Evolutionary conservation across 768 basidiomycete genomes (phyloP), one percentile per base, ranked within the genome.

Genomic region (Amanita subjunquillea): DNA sequence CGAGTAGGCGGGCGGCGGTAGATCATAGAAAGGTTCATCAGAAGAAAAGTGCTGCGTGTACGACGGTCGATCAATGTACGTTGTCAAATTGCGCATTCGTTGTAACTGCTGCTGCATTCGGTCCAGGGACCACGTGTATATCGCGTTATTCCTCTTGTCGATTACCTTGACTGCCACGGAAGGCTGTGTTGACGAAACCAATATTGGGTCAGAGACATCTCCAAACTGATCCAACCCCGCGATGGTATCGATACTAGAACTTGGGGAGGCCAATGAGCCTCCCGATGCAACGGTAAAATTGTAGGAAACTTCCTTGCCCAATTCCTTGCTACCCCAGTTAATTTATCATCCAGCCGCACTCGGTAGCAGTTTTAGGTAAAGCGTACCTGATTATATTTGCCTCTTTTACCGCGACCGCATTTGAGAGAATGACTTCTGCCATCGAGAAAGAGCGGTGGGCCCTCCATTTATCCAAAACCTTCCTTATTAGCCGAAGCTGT

Each of bases 1-100:
- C 6, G 92, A 95, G 65, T 88, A 94, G 58, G 87, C 83, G 6
- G 91, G 88, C 2, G 91, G 82, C 2, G 89, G 87, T 34, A 78
- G 78, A 63, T 95, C 87, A 67, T 88, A 93, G 71, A 98, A 99
- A 2, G 91, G 87, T 68, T 91, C 91, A 57, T 93, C 87, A 12
- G 85, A 84, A 29, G 90, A 89, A 70, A 98, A 96, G 67, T 98
- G 95, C 57, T 85, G 87, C 8, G 91, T 88, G 67, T 94, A 95
- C 3, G 87, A 89, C 6, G 95, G 96, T 43, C 88, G 83, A 66
- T 92, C 89, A 57, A 92, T 87, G 63, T 93, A 91, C 23, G 84
- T 83, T 6, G 87, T 88, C 37, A 93, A 71, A 64, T 94, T 95
- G 48, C 91, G 85, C 94, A 98, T 98, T 56, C 88, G 86, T 59